Base-by-base conservation (phyloP, 306 rosid species). In the Gillenia trifoliata region DNA sequence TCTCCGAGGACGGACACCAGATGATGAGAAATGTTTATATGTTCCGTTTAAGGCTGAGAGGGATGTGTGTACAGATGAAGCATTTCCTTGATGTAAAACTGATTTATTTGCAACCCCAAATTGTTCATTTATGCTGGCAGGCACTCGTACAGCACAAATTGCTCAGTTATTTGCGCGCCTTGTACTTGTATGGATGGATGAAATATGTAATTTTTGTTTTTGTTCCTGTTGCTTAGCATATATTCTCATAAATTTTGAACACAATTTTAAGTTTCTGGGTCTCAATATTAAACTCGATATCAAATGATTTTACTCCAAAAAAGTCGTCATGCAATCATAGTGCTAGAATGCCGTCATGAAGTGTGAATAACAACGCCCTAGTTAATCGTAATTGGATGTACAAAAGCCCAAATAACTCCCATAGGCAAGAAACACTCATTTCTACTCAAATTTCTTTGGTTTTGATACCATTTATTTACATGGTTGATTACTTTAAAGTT, bases 101-200 rank as follows among this genome's bases (percentile, higher is more conserved):
- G 63, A 57, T 81, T 40, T 70, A 45, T 83, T 73, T 47, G 83
- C 76, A 70, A 72, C 63, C 69, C 40, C 71, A 52, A 25, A 60
- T 70, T 78, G 78, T 71, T 73, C 79, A 26, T 29, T 79, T 74
- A 73, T 83, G 68, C 79, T 68, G 76, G 47, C 82, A 56, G 52
- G 52, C 52, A 2, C 13, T 9, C 77, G 43, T 34, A 55, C 65
- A 75, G 78, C 83, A 68, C 72, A 75, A 75, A 49, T 81, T 65
- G 55, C 84, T 72, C 62, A 72, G 82, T 81, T 73, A 23, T 76
- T 69, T 67, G 70, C 33, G 19, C 23, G 56, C 73, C 7, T 50
- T 22, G 9, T 33, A 55, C 17, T 6, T 70, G 60, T 70, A 56
- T 56, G 52, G 52, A 19, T 75, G 20, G 78, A 60, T 74, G 80